These are phyloP conservation scores for Fusarium keratoplasticum DNA, from an alignment of 2,329 filamentous ascomycete species.

Conservation along the genomic window DNA sequence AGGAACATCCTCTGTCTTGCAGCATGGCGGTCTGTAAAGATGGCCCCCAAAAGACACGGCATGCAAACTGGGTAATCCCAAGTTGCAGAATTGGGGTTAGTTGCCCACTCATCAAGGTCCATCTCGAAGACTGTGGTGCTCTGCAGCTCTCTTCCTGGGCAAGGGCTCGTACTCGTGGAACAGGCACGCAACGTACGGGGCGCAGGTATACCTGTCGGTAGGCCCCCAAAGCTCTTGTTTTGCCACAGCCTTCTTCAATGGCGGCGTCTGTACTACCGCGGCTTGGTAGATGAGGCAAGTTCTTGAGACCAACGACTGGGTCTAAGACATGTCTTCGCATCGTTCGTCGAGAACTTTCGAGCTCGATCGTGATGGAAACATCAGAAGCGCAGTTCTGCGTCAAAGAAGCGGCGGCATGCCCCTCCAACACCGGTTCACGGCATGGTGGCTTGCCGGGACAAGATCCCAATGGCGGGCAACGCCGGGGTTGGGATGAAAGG, in stretches of 20 bases:
- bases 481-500: conserved; percentile 12
- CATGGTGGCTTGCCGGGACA: conserved; percentile 23
- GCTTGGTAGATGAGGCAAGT: background rate
- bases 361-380: background rate
- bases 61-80: background rate
- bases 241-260: conserved; percentile 16
- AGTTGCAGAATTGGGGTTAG: conserved; percentile 1
- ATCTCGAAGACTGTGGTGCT: conserved; percentile 3
- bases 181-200: conserved; percentile 21
- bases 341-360: conserved; percentile 2
- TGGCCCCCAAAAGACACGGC: background rate
- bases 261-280: conserved; percentile 15
- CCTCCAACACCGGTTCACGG: conserved; percentile 17
- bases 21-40: background rate
- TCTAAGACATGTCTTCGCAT: conserved; percentile 32
- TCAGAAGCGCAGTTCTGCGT: conserved; percentile 6
- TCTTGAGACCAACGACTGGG: conserved; percentile 5
- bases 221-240: conserved; percentile 25
- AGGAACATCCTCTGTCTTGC: background rate
- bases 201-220: conserved; percentile 25
- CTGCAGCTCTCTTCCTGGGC: conserved; percentile 5
- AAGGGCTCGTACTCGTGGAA: conserved; percentile 33
- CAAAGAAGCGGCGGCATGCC: conserved; percentile 18
- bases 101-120: background rate
- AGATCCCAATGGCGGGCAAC: conserved; percentile 8